Base-by-base conservation (phyloP, 176 grass and related monocot species). In the Triticum timopheevii region DNA sequence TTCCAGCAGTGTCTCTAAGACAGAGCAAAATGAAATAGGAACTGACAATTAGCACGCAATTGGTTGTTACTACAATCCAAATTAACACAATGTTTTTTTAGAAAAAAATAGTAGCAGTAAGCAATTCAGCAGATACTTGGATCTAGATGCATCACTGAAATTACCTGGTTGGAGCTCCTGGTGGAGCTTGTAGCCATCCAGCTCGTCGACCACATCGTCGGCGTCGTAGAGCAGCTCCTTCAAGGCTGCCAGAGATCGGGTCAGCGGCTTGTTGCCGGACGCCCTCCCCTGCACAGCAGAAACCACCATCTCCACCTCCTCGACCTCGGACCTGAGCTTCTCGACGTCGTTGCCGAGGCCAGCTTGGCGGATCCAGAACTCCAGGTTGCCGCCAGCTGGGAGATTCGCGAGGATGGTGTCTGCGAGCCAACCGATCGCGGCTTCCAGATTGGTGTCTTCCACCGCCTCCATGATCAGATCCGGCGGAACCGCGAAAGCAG, bases 151-250 rank as follows among this genome's bases (percentile, higher is more conserved):
- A 45, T 45, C 10, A 49, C 3, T 4, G 15, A 15, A 5, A 49
- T 64, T 27, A 86, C 84, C 77, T 64, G 24, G 77, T 8, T 86
- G 0, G 36, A 86, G 13, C 50, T 80, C 36, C 4, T 86, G 85
- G 0, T 64, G 36, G 0, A 86, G 85, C 76, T 61, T 76, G 73
- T 12, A 88, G 73, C 75, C 34, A 22, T 78, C 70, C 7, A 88
- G 69, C 13, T 88, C 80, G 35, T 88, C 79, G 25, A 88, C 16
- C 39, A 25, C 8, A 10, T 88, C 73, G 3, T 88, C 86, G 2
- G 86, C 56, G 20, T 88, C 80, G 3, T 82, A 88, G 10, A 88
- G 72, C 61, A 88, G 11, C 67, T 88, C 86, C 78, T 61, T 82
- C 22, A 88, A 8, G 0, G 15, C 3, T 0, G 15, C 49, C 5